These are phyloP conservation scores for Petunia secreta DNA, from an alignment of 257 asterid genomes.

Conservation along the genomic window DNA sequence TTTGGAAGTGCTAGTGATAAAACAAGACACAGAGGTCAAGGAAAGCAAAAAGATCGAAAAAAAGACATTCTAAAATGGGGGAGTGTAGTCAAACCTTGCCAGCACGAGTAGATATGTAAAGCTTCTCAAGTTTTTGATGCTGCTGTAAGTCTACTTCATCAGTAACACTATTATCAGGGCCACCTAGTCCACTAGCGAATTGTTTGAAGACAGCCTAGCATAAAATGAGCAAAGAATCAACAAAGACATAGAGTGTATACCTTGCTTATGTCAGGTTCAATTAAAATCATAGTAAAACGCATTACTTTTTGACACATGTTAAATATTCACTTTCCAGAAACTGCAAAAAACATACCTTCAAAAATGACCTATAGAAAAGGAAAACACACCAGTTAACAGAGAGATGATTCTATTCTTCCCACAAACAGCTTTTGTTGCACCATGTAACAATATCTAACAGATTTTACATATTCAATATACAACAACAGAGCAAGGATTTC, in stretches of 20 bases:
- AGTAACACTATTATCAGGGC: constrained; percentile 47
- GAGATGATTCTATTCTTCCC: no score
- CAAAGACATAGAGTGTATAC: background rate
- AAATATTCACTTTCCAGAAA: background rate
- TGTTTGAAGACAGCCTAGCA: constrained; percentile 68
- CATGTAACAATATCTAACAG: no score
- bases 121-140: constrained; percentile 64
- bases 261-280: no score
- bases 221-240: constrained; percentile 24
- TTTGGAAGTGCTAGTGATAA: constrained; percentile 63
- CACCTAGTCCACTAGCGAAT: constrained; percentile 61
- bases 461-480: no score
- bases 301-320: background rate
- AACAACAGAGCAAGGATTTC: background rate
- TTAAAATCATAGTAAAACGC: no score
- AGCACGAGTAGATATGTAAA: constrained; percentile 70
- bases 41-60: background rate
- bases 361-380: no score
- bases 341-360: background rate
- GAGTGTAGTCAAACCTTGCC: constrained; percentile 60
- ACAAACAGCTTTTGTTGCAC: no score
- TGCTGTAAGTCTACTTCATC: constrained; percentile 58
- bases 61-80: background rate
- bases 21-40: constrained; percentile 2
- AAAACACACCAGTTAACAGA: no score